Evolutionary conservation across 2,329 filamentous ascomycete species (phyloP).

Genomic region (Colletotrichum acutatum): DNA sequence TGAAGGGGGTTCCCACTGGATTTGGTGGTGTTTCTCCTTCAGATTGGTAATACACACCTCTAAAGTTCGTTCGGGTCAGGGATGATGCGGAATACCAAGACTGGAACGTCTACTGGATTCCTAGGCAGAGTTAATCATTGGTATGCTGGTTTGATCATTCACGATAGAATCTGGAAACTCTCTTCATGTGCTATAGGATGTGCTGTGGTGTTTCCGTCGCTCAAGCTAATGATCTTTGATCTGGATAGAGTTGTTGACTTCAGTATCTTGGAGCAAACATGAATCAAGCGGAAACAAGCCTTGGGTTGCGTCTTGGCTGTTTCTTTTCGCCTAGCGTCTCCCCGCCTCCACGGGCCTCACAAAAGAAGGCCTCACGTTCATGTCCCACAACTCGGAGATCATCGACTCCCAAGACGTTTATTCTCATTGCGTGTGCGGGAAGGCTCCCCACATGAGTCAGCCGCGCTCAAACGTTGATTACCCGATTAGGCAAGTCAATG

Average conservation of each 20-base stretch:
- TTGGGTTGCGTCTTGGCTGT: conserved; percentile 19
- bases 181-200: too few species aligned
- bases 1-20: neutral
- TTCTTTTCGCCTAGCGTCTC: conserved; percentile 1
- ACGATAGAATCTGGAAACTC: too few species aligned
- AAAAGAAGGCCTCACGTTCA: neutral
- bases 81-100: neutral
- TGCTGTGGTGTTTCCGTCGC: too few species aligned
- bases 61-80: neutral
- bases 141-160: too few species aligned
- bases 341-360: neutral
- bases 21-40: neutral
- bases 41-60: neutral
- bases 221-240: too few species aligned
- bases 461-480: neutral
- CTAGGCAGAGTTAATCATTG: too few species aligned
- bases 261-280: too few species aligned
- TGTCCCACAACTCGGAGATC: neutral
- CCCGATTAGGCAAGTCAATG: conserved; percentile 10
- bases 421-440: neutral
- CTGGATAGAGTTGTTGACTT: too few species aligned
- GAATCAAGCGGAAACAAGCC: neutral
- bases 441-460: neutral
- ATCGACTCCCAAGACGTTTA: neutral
- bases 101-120: too few species aligned